Percentiles rank a stretch among this genome's conserved stretches.
Evolutionary conservation across 2,329 filamentous ascomycete genomes (phyloP).

Genomic region (Alternaria rosae): DNA sequence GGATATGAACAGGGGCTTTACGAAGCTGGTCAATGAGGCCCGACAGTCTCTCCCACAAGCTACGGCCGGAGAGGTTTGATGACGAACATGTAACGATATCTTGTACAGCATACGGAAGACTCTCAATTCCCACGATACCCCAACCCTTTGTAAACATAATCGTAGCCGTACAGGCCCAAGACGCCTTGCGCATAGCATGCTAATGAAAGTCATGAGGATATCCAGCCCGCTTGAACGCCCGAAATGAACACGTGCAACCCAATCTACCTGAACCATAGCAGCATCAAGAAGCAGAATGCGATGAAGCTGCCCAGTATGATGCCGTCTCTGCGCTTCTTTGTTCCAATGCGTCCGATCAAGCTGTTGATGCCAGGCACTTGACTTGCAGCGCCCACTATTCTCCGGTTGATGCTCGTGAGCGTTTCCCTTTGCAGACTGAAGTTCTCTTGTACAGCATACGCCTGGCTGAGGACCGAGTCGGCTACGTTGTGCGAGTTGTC

Average conservation of each 20-base stretch:
- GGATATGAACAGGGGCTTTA: conserved; percentile 70
- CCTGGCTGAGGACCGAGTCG: conserved; percentile 90
- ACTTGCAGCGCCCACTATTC: conserved; percentile 87
- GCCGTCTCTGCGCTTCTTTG: conserved; percentile 92
- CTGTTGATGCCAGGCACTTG: conserved; percentile 93
- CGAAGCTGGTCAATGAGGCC: conserved; percentile 61
- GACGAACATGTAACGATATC: conserved; percentile 4
- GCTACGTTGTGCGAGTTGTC: conserved; percentile 90
- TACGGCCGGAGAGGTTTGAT: neutral
- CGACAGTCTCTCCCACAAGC: neutral
- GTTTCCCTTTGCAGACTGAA: conserved; percentile 89
- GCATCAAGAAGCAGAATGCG: conserved; percentile 86
- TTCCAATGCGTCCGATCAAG: conserved; percentile 89
- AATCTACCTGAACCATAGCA: conserved; percentile 66
- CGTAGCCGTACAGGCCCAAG: conserved; percentile 38
- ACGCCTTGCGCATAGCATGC: conserved; percentile 22
- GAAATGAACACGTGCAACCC: conserved; percentile 8
- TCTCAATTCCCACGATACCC: conserved; percentile 12
- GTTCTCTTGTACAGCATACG: conserved; percentile 94
- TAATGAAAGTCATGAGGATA: conserved; percentile 37
- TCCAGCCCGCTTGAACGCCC: conserved; percentile 35
- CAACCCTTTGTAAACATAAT: conserved; percentile 24
- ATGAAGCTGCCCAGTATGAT: conserved; percentile 93
- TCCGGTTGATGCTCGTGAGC: conserved; percentile 83
- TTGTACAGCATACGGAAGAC: conserved; percentile 7